Evolutionary conservation across 2,329 filamentous ascomycete species (phyloP), one percentile per base, ranked within the genome.

Genomic region (Bipolaris victoriae): DNA sequence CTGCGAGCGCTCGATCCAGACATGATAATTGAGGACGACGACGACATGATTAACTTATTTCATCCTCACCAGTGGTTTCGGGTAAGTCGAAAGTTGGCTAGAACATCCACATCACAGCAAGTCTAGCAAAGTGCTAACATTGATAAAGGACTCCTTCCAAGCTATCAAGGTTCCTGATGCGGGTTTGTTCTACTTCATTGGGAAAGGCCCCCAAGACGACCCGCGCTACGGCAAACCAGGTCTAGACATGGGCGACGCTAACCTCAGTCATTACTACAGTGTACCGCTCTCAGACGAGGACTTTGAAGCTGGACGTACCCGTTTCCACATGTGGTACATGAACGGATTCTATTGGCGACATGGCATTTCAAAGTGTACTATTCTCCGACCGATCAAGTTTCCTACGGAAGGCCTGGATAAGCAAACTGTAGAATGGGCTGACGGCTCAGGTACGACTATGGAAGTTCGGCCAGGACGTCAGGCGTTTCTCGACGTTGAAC

Each of bases 361-460:
- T 26, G 44, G 43, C 18, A 44, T 44, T 26, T 36, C 35, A 3
- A 49, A 16, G 7, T 54, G 48, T 15, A 54, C 44, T 15, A 49
- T 54, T 15, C 36, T 54, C 36, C 44, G 44, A 15, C 51, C 44
- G 3, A 49, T 54, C 20, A 49, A 54, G 36, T 54, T 49, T 20
- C 44, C 51, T 2, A 35, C 18, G 3, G 26, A 49, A 3, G 44
- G 36, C 11, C 18, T 20, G 18, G 41, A 29, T 15, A 49, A 44
- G n/a, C 51, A 54, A 10, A 54, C 36, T 7, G 51, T 49, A 15
- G 44, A 49, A 26, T 54, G 51, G 51, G 51, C 44, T 33, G 36
- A 54, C 20, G 20, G 24, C 36, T 49, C 26, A 3, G 44, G 37
- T 20, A 26, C 18, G 15, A 54, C 33, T 24, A 49, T 54, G 26